Conservation (phyloP, 2,329 filamentous ascomycete species). For the Didymella glomerata region DNA sequence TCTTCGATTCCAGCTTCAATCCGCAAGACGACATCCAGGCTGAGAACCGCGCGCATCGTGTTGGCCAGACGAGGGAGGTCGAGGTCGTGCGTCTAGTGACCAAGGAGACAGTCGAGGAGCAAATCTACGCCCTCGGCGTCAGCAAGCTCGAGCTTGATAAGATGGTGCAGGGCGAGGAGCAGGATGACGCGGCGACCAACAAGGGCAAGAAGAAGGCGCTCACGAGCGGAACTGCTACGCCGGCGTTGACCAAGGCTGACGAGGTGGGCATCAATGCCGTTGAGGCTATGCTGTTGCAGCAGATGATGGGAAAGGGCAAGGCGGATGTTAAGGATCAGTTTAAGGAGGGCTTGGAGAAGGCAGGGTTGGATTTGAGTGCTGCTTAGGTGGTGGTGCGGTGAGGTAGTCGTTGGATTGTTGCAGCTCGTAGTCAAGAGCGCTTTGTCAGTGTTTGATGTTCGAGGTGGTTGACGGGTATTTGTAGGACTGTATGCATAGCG, state of each 20-base stretch:
- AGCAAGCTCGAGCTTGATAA: slow-evolving; percentile 92
- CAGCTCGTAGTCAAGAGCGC: too few species aligned
- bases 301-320: slow-evolving; percentile 28
- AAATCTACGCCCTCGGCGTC: slow-evolving; percentile 88
- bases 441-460: too few species aligned
- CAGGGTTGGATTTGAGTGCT: slow-evolving; percentile 52
- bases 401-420: neutral
- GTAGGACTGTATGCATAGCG: neutral
- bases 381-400: neutral
- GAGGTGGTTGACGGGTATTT: neutral
- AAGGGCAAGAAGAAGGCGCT: slow-evolving; percentile 32
- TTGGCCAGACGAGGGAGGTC: slow-evolving; percentile 89
- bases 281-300: slow-evolving; percentile 53
- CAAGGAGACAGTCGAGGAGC: slow-evolving; percentile 84
- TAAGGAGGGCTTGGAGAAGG: slow-evolving; percentile 52
- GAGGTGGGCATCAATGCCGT: slow-evolving; percentile 46
- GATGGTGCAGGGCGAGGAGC: slow-evolving; percentile 70
- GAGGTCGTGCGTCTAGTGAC: slow-evolving; percentile 89
- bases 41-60: slow-evolving; percentile 93
- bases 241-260: slow-evolving; percentile 49
- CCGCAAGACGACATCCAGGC: slow-evolving; percentile 98
- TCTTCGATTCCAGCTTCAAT: slow-evolving; percentile 97
- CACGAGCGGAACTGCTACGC: slow-evolving; percentile 16
- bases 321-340: slow-evolving; percentile 55
- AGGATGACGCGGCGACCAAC: slow-evolving; percentile 43